These are phyloP conservation scores for Pseudocercospora macadamiae DNA, from an alignment of 2,329 filamentous ascomycete genomes.

Conservation along the genomic window DNA sequence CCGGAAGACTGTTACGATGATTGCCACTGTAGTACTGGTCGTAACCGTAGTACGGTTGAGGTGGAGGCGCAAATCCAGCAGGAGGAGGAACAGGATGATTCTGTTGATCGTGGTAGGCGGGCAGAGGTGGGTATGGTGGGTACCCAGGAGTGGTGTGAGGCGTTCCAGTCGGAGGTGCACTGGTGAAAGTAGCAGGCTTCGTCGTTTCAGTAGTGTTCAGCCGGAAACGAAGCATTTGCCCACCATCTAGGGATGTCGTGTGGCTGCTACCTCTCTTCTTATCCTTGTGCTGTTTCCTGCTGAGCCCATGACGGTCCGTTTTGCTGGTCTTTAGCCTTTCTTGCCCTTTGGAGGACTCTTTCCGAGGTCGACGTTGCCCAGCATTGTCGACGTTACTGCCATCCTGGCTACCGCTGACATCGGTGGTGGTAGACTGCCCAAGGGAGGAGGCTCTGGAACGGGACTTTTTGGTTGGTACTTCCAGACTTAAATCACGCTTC, in stretches of 20 bases:
- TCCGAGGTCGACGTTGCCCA: slow-evolving; percentile 1
- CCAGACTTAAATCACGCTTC: slow-evolving; percentile 1
- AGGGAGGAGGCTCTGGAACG: slow-evolving; percentile 27
- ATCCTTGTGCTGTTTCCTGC: slow-evolving; percentile 24
- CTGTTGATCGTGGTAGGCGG: slow-evolving; percentile 18
- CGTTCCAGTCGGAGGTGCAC: slow-evolving; percentile 11
- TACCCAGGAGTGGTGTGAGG: slow-evolving; percentile 11
- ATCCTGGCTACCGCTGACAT: slow-evolving; percentile 25
- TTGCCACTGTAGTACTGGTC: slow-evolving; percentile 9
- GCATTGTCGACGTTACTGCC: slow-evolving; percentile 15
- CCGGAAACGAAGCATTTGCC: slow-evolving; percentile 20
- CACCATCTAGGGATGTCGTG: slow-evolving; percentile 6
- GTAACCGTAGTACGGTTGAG: slow-evolving; percentile 16
- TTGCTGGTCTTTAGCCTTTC: slow-evolving; percentile 19
- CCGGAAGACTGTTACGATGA: slow-evolving; percentile 24
- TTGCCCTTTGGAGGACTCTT: not conserved
- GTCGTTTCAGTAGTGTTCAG: slow-evolving; percentile 15
- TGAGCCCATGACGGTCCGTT: slow-evolving; percentile 21
- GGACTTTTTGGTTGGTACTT: slow-evolving; percentile 10
- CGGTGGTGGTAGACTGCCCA: slow-evolving; percentile 23
- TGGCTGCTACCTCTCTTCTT: slow-evolving; percentile 10
- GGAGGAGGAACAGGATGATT: slow-evolving; percentile 10
- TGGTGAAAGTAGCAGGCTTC: slow-evolving; percentile 13
- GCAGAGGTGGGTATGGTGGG: slow-evolving; percentile 15
- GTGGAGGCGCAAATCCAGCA: slow-evolving; percentile 13